Conservation (phyloP, 1,139 yeast species). For the Debaryomyces fabryi region DNA sequence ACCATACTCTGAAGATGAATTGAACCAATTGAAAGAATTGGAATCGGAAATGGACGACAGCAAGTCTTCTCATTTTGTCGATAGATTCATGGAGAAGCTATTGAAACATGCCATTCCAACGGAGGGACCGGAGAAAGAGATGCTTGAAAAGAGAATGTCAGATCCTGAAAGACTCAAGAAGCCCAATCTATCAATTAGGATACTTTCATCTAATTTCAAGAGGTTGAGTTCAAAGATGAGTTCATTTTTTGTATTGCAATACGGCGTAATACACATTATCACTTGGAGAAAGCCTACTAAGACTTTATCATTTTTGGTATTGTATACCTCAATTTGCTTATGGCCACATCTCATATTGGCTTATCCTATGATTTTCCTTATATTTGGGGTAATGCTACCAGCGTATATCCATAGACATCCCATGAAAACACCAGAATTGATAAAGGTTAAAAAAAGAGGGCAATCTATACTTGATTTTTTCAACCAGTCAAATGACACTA, state of each 20-base stretch:
- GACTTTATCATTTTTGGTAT: slow-evolving; percentile 53
- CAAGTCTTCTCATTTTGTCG: slow-evolving; percentile 51
- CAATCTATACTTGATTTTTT: slow-evolving; percentile 56
- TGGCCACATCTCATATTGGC: slow-evolving; percentile 72
- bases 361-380: slow-evolving; percentile 60
- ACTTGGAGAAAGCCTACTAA: slow-evolving; percentile 67
- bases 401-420: slow-evolving; percentile 77
- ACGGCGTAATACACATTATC: slow-evolving; percentile 53
- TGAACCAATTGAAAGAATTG: slow-evolving; percentile 1
- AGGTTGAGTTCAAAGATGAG: slow-evolving; percentile 57
- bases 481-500: slow-evolving; percentile 43
- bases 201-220: slow-evolving; percentile 53
- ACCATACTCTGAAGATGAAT: slow-evolving; percentile 4
- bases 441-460: slow-evolving; percentile 53
- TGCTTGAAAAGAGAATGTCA: slow-evolving; percentile 43
- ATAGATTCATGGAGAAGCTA: slow-evolving; percentile 56
- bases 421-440: slow-evolving; percentile 43
- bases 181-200: slow-evolving; percentile 54
- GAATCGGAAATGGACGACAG: slow-evolving; percentile 5
- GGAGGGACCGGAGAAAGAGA: slow-evolving; percentile 48
- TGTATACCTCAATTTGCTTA: slow-evolving; percentile 61
- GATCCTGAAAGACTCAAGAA: slow-evolving; percentile 48
- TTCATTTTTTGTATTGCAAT: slow-evolving; percentile 55
- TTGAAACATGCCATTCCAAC: slow-evolving; percentile 51
- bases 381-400: slow-evolving; percentile 67